Evolutionary conservation across 202 grass and related monocot genomes (phyloP).

Genomic region (Dendrocalamus latiflorus): DNA sequence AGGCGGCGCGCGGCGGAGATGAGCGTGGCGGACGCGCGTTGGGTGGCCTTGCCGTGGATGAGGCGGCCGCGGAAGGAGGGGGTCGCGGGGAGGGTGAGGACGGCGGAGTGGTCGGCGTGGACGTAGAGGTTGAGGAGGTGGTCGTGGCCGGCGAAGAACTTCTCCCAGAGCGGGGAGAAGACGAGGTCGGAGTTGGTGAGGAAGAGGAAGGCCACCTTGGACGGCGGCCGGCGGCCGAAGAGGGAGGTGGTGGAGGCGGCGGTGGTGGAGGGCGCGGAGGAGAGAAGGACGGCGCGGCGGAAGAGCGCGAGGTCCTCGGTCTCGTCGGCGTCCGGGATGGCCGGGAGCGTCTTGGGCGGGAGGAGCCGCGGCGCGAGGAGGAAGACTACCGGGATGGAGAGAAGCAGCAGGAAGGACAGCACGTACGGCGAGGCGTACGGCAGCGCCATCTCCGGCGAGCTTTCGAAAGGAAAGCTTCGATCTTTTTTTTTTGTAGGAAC

Average conservation of each 20-base stretch:
- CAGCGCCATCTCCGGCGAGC: conserved; percentile 23
- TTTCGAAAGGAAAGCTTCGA: not conserved
- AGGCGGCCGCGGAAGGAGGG: conserved; percentile 43
- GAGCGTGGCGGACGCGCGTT: conserved; percentile 59
- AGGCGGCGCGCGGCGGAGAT: conserved; percentile 67
- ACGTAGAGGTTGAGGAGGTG: conserved; percentile 63
- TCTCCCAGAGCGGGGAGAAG: conserved; percentile 78
- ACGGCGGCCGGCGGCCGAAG: not conserved
- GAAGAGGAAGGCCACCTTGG: conserved; percentile 78
- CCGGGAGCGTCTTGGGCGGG: conserved; percentile 55
- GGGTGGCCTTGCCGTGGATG: conserved; percentile 44
- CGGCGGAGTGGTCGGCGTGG: conserved; percentile 49
- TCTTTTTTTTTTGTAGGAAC: not conserved
- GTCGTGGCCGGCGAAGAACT: conserved; percentile 46
- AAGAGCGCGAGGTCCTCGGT: conserved; percentile 73
- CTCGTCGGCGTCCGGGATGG: conserved; percentile 81
- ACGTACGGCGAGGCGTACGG: conserved; percentile 50
- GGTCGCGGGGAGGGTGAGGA: not conserved
- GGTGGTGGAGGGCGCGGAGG: conserved; percentile 22
- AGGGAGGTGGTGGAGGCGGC: not conserved
- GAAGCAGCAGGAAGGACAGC: conserved; percentile 55
- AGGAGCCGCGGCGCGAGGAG: conserved; percentile 77
- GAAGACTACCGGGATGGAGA: conserved; percentile 58
- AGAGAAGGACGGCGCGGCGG: conserved; percentile 56
- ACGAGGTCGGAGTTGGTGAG: conserved; percentile 73